Percentiles rank a stretch among this genome's conserved stretches.
phyloP scores from a whole-genome alignment of 208 protist species.

The Porcisia hertigi region DNA sequence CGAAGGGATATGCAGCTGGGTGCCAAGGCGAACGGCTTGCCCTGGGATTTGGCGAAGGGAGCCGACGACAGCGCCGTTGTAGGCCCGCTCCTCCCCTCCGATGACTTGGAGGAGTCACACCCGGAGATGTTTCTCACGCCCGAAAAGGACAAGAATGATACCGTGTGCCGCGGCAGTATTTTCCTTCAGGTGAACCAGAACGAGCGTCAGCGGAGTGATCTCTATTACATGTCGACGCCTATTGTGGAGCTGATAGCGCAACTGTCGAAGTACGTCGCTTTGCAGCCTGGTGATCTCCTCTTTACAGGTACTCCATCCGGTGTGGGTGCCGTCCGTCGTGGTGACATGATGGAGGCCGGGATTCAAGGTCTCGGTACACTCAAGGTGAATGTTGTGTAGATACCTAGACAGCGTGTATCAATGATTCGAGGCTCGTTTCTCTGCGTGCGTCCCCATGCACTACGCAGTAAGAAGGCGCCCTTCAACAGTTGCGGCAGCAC shows the following conservation, averaged over 20 bases:
- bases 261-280: conserved; percentile 68
- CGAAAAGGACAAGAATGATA: conserved; percentile 1
- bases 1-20: conserved; percentile 80
- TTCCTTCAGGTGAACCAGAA: conserved; percentile 72
- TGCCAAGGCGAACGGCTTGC: conserved; percentile 68
- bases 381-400: conserved; percentile 39
- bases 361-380: conserved; percentile 68
- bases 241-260: conserved; percentile 62
- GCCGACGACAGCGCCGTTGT: conserved; percentile 74
- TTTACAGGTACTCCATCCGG: conserved; percentile 87
- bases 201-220: conserved; percentile 56
- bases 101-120: conserved; percentile 28
- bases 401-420: neutral
- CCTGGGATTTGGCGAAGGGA: conserved; percentile 88
- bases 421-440: neutral
- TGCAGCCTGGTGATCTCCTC: conserved; percentile 85
- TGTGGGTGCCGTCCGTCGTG: conserved; percentile 70
- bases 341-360: conserved; percentile 66
- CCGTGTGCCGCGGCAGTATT: conserved; percentile 44
- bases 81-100: conserved; percentile 44
- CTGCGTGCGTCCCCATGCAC: neutral
- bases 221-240: conserved; percentile 64
- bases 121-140: conserved; percentile 49
- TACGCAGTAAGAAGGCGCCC: neutral
- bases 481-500: neutral